Base-by-base conservation (phyloP, 2,329 filamentous ascomycete species). In the Xylaria multiplex region DNA sequence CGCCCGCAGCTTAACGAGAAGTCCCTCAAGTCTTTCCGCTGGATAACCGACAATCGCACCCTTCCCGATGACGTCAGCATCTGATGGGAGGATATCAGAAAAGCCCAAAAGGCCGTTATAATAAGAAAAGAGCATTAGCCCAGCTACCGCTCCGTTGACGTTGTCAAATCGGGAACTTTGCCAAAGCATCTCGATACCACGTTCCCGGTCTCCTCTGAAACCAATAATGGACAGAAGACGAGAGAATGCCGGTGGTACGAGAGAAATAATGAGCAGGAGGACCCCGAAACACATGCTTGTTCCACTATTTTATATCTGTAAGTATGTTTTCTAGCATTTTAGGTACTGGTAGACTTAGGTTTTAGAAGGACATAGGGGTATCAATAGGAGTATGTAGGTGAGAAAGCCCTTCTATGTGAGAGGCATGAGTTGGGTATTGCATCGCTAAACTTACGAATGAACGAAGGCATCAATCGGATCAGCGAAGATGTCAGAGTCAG, bases 161-260 rank as follows among this genome's bases (percentile, higher is more conserved):
- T 97, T 97, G 68, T 90, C 81, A 77, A 94, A 96, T 56, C 90
- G 89, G 24, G 93, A 93, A 13, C 93, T 92, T 76, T 92, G 90
- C 96, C 96, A 99, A 4, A 99, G 87, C 87, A 97, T 91, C 45
- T 86, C 84, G 37, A 97, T 84, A 9, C 94, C 96, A 45, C 90
- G 86, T 68, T 93, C 88, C 49, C 94, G 90, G 76, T 98, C 94
- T 37, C 96, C 96, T 67, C 88, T 90, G 80, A 98, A 98, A 1
- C 96, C 96, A 35, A 97, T 91, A 48, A 98, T 90, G 65, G 90
- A 92, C 3, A 98, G 84, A 1, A 99, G 86, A 62, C 89, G 91
- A n/a, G 88, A 91, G 78, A 98, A 97, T 0, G 94, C 88, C 0
- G 96, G 96, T 0, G 96, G 96, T 0, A 98, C 89, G 81, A 98